Base-by-base conservation (phyloP, 352 stramenopile species). In the Phytophthora megakarya region DNA sequence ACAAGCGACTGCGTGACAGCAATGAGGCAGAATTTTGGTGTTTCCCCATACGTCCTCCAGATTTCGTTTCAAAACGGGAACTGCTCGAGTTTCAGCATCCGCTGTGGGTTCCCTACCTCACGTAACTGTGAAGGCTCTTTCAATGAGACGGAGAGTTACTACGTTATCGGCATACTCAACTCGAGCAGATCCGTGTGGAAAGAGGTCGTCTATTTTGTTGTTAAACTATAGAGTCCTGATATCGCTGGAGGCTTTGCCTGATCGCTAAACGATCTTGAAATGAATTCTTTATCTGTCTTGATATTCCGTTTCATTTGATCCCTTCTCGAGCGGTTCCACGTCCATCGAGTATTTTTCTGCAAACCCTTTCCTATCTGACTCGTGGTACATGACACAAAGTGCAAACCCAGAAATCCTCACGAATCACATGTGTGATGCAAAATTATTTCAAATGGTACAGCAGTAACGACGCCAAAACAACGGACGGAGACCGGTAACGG, bases 371-470 rank as follows among this genome's bases (percentile, higher is more conserved):
- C 13, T 65, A 6, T 49, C 46, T 11, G 32, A 50, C 15, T 45
- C 61, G 0, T 49, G 45, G 61, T 57, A 46, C 15, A 30, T 28
- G n/a, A 46, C 35, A 3, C 30, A 42, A 30, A 33, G 12, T 10
- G 46, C 32, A n/a, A 23, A 56, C 30, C 32, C 47, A n/a, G 15
- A 28, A 6, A 64, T 53, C 1, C 52, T 64, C 6, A 6, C 33
- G 6, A 62, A 15, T 19, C 56, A 61, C 28, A 52, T 28, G 25
- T 71, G 63, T 22, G 56, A 60, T 18, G 11, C 23, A 12, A 54
- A n/a, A 63, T 26, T 32, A 26, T 38, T 55, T 49, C 25, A 55
- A 38, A 48, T 71, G 56, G 56, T 67, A 72, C 37, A 72, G 63
- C 23, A 72, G 63, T 30, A 54, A 53, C 35, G 62, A 70, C 9